Conservation (phyloP, 257 asterid species). For the Fraxinus quadrangulata region DNA sequence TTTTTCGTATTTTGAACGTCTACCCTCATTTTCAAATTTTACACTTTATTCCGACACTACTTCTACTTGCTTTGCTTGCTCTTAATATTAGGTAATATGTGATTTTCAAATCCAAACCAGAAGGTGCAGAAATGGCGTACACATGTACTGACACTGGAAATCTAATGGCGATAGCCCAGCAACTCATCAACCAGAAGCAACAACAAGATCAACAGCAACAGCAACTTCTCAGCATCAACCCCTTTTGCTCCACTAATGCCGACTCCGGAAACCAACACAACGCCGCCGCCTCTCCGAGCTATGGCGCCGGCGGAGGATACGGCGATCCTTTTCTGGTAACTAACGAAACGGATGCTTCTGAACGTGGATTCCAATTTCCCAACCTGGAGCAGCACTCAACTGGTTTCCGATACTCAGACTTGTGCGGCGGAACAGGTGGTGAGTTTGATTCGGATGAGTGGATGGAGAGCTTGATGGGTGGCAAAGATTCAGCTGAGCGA, state of each 20-base stretch:
- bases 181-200: conserved; percentile 89
- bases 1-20: too few species aligned
- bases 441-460: conserved; percentile 98
- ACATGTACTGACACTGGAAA: conserved; percentile 97
- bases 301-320: conserved; percentile 46
- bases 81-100: too few species aligned
- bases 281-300: conserved; percentile 32
- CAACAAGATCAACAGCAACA: conserved; percentile 85
- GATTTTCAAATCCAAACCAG: too few species aligned
- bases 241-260: conserved; percentile 40
- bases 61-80: too few species aligned
- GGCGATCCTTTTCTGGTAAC: conserved; percentile 74
- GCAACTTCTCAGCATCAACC: conserved; percentile 52
- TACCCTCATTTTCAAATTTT: too few species aligned
- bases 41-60: too few species aligned
- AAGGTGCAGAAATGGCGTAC: conserved; percentile 68
- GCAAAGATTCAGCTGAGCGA: conserved; percentile 70
- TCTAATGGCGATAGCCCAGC: conserved; percentile 98
- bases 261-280: background rate
- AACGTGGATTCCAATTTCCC: conserved; percentile 67
- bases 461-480: conserved; percentile 90
- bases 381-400: conserved; percentile 55
- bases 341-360: conserved; percentile 46
- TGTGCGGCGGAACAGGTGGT: conserved; percentile 53
- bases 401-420: conserved; percentile 63